Evolutionary conservation across 176 grass and related monocot species (phyloP).

Genomic region (Oryza officinalis): DNA sequence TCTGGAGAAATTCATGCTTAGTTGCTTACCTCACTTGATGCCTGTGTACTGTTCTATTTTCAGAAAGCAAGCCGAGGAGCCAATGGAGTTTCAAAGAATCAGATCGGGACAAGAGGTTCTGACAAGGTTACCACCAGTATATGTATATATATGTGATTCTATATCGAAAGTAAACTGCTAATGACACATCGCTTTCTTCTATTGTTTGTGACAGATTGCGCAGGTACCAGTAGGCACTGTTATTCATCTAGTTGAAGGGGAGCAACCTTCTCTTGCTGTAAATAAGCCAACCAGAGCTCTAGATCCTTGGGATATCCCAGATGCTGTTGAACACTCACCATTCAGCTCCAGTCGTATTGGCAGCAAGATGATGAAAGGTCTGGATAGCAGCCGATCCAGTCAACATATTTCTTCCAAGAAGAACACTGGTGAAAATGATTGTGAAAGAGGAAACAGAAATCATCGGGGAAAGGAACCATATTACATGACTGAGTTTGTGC

Average conservation of each 20-base stretch:
- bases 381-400: background rate
- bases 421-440: background rate
- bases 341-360: slow-evolving; percentile 21
- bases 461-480: background rate
- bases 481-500: slow-evolving; percentile 1
- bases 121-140: slow-evolving; percentile 51
- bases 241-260: slow-evolving; percentile 81
- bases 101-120: slow-evolving; percentile 62
- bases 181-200: background rate
- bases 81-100: slow-evolving; percentile 73
- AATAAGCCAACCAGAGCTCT: slow-evolving; percentile 48
- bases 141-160: slow-evolving; percentile 3
- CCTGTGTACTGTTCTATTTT: slow-evolving; percentile 23
- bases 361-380: background rate
- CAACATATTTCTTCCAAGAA: background rate
- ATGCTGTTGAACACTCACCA: slow-evolving; percentile 26
- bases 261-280: slow-evolving; percentile 48
- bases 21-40: slow-evolving; percentile 13
- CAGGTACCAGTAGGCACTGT: slow-evolving; percentile 89
- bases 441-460: background rate
- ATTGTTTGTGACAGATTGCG: slow-evolving; percentile 48
- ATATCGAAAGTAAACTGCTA: background rate
- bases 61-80: slow-evolving; percentile 73
- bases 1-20: slow-evolving; percentile 12
- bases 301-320: slow-evolving; percentile 77